phyloP scores from a whole-genome alignment of 176 grass and related monocot genomes.

The Dactylis glomerata region DNA sequence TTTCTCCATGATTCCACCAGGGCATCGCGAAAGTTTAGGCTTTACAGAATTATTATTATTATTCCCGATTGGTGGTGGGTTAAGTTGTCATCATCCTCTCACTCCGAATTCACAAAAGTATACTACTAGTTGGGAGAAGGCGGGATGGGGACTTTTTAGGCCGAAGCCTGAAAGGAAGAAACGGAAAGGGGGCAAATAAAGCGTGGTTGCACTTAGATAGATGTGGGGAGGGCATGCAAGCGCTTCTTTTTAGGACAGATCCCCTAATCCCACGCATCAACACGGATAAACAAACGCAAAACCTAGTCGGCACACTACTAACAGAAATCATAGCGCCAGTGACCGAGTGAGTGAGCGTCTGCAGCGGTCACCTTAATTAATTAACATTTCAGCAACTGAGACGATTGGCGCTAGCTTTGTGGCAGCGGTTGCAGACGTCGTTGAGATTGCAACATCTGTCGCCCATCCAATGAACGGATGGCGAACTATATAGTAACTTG shows the following conservation, averaged over 20 bases:
- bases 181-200: background rate
- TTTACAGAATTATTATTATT: constrained; percentile 8
- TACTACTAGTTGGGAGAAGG: background rate
- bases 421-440: background rate
- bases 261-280: constrained; percentile 16
- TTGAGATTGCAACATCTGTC: constrained; percentile 26
- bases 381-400: background rate
- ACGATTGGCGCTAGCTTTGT: constrained; percentile 3
- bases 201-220: background rate
- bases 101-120: constrained; percentile 28
- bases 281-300: constrained; percentile 13
- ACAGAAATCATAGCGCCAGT: constrained; percentile 13
- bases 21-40: constrained; percentile 20
- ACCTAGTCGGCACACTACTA: background rate
- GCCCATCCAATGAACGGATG: background rate
- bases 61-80: constrained; percentile 32
- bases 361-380: background rate
- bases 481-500: background rate
- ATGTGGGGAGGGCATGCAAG: constrained; percentile 6
- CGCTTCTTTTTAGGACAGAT: constrained; percentile 43
- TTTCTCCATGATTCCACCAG: background rate
- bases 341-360: background rate
- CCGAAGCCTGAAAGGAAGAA: background rate
- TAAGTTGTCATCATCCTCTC: constrained; percentile 35
- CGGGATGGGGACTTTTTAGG: background rate